These are phyloP conservation scores for Kondoa malvinella DNA, from an alignment of 768 basidiomycete species.

Conservation along the genomic window DNA sequence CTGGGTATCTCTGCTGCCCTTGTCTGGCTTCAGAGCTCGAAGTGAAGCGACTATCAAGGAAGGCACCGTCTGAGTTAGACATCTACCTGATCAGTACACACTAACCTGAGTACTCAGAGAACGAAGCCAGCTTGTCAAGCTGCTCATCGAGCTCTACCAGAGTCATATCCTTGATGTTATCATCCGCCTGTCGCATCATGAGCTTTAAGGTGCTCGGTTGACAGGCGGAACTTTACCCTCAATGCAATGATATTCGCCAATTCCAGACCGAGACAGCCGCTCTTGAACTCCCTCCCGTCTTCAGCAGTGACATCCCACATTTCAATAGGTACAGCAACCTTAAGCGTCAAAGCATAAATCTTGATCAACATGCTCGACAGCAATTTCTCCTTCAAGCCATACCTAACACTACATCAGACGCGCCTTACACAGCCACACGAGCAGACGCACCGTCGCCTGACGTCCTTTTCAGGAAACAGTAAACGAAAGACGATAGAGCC, in stretches of 20 bases:
- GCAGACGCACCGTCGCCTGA: slow-evolving; percentile 36
- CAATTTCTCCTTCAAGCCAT: slow-evolving; percentile 48
- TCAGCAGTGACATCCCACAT: slow-evolving; percentile 31
- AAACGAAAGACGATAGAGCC: slow-evolving; percentile 50
- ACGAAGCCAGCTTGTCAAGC: slow-evolving; percentile 56
- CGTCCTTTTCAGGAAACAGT: slow-evolving; percentile 71
- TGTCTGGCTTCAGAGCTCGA: slow-evolving; percentile 8
- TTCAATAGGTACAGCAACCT: slow-evolving; percentile 24
- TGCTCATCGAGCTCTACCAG: slow-evolving; percentile 30
- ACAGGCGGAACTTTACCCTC: slow-evolving; percentile 43
- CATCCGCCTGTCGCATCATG: slow-evolving; percentile 9
- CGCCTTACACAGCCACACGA: slow-evolving; percentile 5
- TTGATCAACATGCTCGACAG: slow-evolving; percentile 42
- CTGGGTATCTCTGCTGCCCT: too few species aligned
- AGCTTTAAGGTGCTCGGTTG: slow-evolving; percentile 30
- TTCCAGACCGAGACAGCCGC: slow-evolving; percentile 25
- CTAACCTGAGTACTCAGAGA: slow-evolving; percentile 43
- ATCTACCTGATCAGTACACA: too few species aligned
- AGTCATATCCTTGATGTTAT: background rate
- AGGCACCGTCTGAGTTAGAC: background rate
- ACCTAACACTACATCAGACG: background rate
- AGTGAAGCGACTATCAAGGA: background rate
- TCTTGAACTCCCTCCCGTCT: slow-evolving; percentile 34
- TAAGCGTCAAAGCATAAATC: slow-evolving; percentile 36
- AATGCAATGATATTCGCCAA: slow-evolving; percentile 51